These are phyloP conservation scores for Coccomyxa sp. DNA, from an alignment of 139 green algal species.

Conservation along the genomic window DNA sequence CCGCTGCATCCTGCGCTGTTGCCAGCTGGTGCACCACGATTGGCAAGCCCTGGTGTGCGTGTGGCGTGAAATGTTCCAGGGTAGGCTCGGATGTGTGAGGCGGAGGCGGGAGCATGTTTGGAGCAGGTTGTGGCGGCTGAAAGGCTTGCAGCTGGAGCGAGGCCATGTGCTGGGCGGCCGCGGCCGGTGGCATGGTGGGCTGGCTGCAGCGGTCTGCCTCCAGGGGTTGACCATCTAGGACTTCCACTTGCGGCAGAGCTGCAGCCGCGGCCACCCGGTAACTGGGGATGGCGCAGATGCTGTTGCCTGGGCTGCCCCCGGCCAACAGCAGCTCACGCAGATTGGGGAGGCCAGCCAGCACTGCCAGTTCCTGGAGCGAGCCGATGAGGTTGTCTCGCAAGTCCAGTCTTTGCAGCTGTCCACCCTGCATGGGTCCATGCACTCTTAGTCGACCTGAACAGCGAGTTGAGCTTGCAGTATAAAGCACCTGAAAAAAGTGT, in stretches of 20 bases:
- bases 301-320: slow-evolving; percentile 47
- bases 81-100: no score
- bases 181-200: background rate
- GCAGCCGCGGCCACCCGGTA: slow-evolving; percentile 20
- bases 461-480: background rate
- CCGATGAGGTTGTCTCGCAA: slow-evolving; percentile 53
- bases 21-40: background rate
- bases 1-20: background rate
- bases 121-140: background rate
- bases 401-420: slow-evolving; percentile 39
- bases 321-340: slow-evolving; percentile 45
- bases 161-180: background rate
- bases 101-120: no score
- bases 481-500: background rate
- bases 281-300: slow-evolving; percentile 33
- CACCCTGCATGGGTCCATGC: slow-evolving; percentile 29
- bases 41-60: background rate
- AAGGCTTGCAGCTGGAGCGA: background rate
- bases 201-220: slow-evolving; percentile 41
- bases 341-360: slow-evolving; percentile 44
- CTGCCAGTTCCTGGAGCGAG: slow-evolving; percentile 45
- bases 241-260: slow-evolving; percentile 51
- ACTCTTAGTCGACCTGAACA: background rate
- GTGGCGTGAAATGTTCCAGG: no score
- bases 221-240: slow-evolving; percentile 40